Evolutionary conservation across 805 yeast genomes (phyloP).

Genomic region (Starmerella etchellsii): DNA sequence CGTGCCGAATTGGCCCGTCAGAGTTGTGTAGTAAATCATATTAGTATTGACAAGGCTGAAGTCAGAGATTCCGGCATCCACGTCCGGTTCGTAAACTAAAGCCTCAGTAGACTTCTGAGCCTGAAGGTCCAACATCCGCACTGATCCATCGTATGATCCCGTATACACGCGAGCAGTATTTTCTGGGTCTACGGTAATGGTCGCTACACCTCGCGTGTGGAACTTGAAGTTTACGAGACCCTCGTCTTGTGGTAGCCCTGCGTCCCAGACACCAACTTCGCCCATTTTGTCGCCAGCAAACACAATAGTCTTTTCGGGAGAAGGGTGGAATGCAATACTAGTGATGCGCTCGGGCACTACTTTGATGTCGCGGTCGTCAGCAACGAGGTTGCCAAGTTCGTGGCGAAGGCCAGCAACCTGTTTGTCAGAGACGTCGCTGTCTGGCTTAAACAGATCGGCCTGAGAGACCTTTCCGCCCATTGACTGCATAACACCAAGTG

Average conservation of each 20-base stretch:
- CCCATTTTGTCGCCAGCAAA: constrained; percentile 89
- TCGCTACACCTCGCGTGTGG: constrained; percentile 64
- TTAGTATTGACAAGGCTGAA: constrained; percentile 46
- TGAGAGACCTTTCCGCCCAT: constrained; percentile 26
- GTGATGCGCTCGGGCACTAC: constrained; percentile 58
- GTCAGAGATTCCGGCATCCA: constrained; percentile 56
- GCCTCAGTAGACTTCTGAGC: constrained; percentile 48
- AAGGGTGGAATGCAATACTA: constrained; percentile 65
- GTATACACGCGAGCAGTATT: constrained; percentile 48
- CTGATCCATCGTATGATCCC: constrained; percentile 78
- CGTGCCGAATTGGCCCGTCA: constrained; percentile 66
- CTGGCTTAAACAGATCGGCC: constrained; percentile 29
- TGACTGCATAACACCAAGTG: constrained; percentile 22
- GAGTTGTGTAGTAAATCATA: constrained; percentile 57
- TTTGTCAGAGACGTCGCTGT: constrained; percentile 42
- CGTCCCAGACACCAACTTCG: constrained; percentile 77
- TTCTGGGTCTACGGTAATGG: constrained; percentile 41
- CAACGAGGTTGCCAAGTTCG: constrained; percentile 38
- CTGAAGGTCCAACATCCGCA: constrained; percentile 57
- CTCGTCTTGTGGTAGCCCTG: constrained; percentile 32
- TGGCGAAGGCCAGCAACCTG: constrained; percentile 39
- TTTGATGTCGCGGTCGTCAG: constrained; percentile 60
- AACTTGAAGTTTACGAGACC: constrained; percentile 50
- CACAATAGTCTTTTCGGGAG: constrained; percentile 45
- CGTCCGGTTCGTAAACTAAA: constrained; percentile 41